Evolutionary conservation across 2,329 filamentous ascomycete species (phyloP), one percentile per base, ranked within the genome.

Genomic region (Fusarium lyarnte): DNA sequence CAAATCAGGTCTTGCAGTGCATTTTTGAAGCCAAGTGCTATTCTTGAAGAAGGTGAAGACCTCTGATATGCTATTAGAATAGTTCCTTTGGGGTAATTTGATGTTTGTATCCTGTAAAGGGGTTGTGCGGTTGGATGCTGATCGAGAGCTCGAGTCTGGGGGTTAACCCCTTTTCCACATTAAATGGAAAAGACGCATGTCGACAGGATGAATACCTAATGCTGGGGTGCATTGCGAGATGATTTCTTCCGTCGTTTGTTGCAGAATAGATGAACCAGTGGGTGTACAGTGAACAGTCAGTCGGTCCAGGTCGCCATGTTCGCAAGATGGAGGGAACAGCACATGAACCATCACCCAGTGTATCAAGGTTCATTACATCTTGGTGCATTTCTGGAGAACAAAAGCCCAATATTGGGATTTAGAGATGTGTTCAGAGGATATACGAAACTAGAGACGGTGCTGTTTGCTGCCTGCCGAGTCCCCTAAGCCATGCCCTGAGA

Each of bases 381-480:
- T 16, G 6, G 5, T 13, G 5, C 21, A 19, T 19, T 16, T 12
- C 8, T 35, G 10, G 5, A 14, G 10, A 21, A 4, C 1, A 21
- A 8, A 29, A 49, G 8, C 11, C 13, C 2, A 12, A 5, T 5
- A 19, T 5, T 1, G 8, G 12, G 17, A 17, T 25, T n/a, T 31
- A 17, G 10, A 58, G 17, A 14, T 23, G 25, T 25, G 11, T 14
- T 6, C 12, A 36, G 13, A 58, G 19, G 12, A 19, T 25, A 21
- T 19, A 12, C 16, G 23, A 25, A 27, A 19, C 27, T 33, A 27
- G 9, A 25, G 23, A 8, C 8, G 27, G 21, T 17, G n/a, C 25
- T 59, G 42, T 61, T 68, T 68, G 65, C 63, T 67, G 17, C 31
- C n/a, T 23, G 14, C 25, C 13, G 31, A n/a, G 33, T 10, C 25